Conservation (phyloP, 345 rosid genomes). For the Citrus cavaleriei region DNA sequence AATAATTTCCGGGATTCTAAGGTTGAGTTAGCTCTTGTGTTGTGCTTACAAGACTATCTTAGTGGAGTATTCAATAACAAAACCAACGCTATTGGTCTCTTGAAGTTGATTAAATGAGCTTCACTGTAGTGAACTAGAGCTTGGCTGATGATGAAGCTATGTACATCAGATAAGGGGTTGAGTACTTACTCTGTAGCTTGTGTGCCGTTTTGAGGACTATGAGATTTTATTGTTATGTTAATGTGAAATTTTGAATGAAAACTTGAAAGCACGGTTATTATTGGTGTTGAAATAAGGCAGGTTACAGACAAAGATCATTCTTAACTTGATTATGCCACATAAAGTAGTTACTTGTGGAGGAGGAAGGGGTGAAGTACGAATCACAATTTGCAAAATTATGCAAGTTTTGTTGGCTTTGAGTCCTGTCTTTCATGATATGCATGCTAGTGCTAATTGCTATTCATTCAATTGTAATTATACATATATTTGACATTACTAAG, state of each 20-base stretch:
- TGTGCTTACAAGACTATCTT: too few species aligned
- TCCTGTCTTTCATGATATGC: background rate
- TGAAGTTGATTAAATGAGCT: too few species aligned
- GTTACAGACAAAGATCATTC: background rate
- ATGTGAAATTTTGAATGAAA: background rate
- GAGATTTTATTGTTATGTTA: background rate
- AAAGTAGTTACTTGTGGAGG: too few species aligned
- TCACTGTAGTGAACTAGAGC: background rate
- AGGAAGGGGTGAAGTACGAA: background rate
- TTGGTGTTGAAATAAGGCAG: background rate
- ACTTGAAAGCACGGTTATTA: background rate
- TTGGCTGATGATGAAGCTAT: background rate
- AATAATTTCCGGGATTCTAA: too few species aligned
- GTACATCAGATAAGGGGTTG: background rate
- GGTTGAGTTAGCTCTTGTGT: too few species aligned
- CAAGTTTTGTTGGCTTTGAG: background rate
- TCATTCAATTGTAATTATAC: background rate
- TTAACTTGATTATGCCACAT: background rate
- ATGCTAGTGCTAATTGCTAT: background rate
- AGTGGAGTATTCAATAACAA: too few species aligned
- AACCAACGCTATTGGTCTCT: too few species aligned
- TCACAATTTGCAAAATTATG: background rate
- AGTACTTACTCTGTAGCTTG: too few species aligned
- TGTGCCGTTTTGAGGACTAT: background rate
- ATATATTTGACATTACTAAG: background rate